Conservation (phyloP, 2,329 filamentous ascomycete species). For the Nothomitra cinnamomea region DNA sequence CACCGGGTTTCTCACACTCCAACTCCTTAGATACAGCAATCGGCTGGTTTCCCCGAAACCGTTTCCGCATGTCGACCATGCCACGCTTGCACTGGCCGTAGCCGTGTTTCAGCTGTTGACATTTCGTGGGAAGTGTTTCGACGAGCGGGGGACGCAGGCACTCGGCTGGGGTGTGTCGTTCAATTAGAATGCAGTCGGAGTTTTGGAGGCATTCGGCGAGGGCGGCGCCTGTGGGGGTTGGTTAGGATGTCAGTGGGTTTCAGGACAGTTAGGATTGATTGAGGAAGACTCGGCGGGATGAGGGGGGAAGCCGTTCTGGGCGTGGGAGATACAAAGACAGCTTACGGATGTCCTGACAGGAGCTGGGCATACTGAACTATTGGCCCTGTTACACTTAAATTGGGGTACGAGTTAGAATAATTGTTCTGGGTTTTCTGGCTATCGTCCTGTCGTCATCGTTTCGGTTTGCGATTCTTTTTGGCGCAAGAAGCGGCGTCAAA, state of each 20-base stretch:
- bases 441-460: too few species aligned
- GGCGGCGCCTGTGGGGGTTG: conserved; percentile 50
- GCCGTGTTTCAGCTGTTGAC: conserved; percentile 82
- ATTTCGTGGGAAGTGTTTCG: conserved; percentile 68
- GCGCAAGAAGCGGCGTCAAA: too few species aligned
- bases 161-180: conserved; percentile 72
- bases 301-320: background rate
- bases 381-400: too few species aligned
- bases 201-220: conserved; percentile 90
- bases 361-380: conserved; percentile 56
- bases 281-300: conserved; percentile 3
- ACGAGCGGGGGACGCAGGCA: conserved; percentile 72
- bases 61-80: conserved; percentile 96
- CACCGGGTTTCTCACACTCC: conserved; percentile 31
- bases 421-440: too few species aligned
- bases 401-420: too few species aligned
- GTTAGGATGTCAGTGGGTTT: conserved; percentile 3
- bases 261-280: too few species aligned
- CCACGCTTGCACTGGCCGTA: conserved; percentile 93
- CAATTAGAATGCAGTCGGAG: conserved; percentile 88
- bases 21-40: conserved; percentile 50
- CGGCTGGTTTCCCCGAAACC: conserved; percentile 86
- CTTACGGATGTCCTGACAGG: conserved; percentile 92
- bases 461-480: too few species aligned
- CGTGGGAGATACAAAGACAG: conserved; percentile 11